A percentile compares a stretch with the other conserved stretches of the same genome.
These are phyloP conservation scores for Globisporangium barbulae DNA, from an alignment of 352 stramenopile genomes.

Conservation along the genomic window DNA sequence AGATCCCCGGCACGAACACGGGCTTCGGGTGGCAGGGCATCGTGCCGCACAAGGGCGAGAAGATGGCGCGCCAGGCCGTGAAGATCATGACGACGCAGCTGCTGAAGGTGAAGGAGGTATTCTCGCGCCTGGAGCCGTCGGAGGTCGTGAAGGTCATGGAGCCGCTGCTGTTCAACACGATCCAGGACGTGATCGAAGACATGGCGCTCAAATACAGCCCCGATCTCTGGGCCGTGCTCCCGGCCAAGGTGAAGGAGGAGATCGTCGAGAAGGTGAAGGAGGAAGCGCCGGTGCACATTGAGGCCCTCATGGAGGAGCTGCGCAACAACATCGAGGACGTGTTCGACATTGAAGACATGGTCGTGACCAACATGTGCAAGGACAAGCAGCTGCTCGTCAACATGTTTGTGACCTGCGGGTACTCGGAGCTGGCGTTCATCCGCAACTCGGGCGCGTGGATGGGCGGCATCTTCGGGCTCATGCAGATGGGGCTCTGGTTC, in stretches of 20 bases:
- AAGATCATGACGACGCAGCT: conserved; percentile 94
- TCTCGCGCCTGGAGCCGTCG: conserved; percentile 86
- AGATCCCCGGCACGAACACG: conserved; percentile 86
- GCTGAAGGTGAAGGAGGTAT: conserved; percentile 91
- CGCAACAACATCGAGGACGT: conserved; percentile 95
- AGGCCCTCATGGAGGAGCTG: conserved; percentile 94
- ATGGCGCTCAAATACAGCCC: conserved; percentile 90
- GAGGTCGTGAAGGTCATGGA: conserved; percentile 92
- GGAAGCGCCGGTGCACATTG: conserved; percentile 89
- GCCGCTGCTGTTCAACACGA: conserved; percentile 88
- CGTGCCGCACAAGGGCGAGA: conserved; percentile 95
- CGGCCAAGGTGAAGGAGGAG: conserved; percentile 81
- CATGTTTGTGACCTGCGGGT: conserved; percentile 92
- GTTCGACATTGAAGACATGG: conserved; percentile 95
- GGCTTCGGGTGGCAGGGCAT: conserved; percentile 97
- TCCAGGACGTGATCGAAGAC: conserved; percentile 84
- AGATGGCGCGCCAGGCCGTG: conserved; percentile 95
- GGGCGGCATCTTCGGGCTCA: conserved; percentile 85
- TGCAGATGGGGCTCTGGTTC: conserved; percentile 90
- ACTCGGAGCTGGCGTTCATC: conserved; percentile 91
- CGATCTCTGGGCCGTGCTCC: conserved; percentile 76
- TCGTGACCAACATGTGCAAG: conserved; percentile 91
- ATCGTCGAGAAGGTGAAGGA: conserved; percentile 95
- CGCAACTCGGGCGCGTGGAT: conserved; percentile 89
- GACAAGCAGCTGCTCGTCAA: conserved; percentile 95